Conservation (phyloP, 108 stramenopile genomes). For the Pelagomonas calceolata region DNA sequence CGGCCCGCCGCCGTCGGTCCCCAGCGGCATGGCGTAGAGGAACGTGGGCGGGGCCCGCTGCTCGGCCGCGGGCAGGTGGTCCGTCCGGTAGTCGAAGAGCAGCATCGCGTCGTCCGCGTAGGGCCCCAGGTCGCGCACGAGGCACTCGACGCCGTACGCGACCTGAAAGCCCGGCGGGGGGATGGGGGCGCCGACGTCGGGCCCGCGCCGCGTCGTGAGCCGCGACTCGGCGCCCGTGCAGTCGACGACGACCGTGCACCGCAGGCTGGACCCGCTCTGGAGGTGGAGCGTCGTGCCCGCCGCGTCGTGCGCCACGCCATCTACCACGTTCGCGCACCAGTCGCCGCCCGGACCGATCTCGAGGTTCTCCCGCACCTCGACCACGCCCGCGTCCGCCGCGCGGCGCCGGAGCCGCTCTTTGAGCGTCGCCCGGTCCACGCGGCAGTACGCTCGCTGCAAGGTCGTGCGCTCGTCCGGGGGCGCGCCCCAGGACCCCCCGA, state of each 20-base stretch:
- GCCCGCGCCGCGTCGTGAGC: conserved; percentile 61
- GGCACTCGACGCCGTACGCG: conserved; percentile 65
- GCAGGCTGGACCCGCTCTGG: conserved; percentile 32
- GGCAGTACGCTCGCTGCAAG: conserved; percentile 65
- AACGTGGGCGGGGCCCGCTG: conserved; percentile 60
- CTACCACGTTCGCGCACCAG: too few relatives aligned
- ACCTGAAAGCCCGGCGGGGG: conserved; percentile 76
- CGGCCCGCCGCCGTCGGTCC: conserved; percentile 27
- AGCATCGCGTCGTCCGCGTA: conserved; percentile 89
- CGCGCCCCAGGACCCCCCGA: conserved; percentile 75
- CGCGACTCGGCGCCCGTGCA: conserved; percentile 79
- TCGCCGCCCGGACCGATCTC: too few relatives aligned
- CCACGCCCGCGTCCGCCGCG: conserved; percentile 4
- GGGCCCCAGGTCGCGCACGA: conserved; percentile 31
- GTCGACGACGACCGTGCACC: conserved; percentile 72
- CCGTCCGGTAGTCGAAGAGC: conserved; percentile 87
- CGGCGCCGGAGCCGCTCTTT: conserved; percentile 38
- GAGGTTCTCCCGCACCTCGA: not conserved
- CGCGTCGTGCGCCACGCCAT: conserved; percentile 17
- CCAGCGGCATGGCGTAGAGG: conserved; percentile 91
- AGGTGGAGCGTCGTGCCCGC: conserved; percentile 18
- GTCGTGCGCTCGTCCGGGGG: conserved; percentile 55
- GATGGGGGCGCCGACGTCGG: conserved; percentile 8
- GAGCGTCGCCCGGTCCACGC: conserved; percentile 62
- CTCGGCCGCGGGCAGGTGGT: conserved; percentile 45